phyloP scores from a whole-genome alignment of 2,329 filamentous ascomycete species.

The Clonostachys solani region DNA sequence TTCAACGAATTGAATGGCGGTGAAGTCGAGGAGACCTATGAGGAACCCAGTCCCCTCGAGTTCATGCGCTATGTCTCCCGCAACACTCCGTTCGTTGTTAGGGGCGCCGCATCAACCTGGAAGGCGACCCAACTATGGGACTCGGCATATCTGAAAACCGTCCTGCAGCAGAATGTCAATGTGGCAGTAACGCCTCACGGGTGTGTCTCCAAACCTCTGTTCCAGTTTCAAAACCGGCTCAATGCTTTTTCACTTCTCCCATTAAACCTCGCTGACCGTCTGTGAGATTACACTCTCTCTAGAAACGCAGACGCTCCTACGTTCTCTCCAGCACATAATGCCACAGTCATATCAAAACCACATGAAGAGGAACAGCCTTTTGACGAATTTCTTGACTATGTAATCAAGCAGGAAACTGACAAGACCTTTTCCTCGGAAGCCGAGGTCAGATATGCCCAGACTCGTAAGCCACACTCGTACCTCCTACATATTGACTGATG shows the following conservation, averaged over 20 bases:
- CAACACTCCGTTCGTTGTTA: slow-evolving; percentile 72
- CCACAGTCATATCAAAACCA: slow-evolving; percentile 64
- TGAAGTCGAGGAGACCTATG: slow-evolving; percentile 53
- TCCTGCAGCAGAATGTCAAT: slow-evolving; percentile 59
- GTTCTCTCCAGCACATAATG: slow-evolving; percentile 11
- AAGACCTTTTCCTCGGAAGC: slow-evolving; percentile 12
- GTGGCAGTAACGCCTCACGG: slow-evolving; percentile 75
- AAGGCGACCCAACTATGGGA: slow-evolving; percentile 60
- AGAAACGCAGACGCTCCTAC: slow-evolving; percentile 33
- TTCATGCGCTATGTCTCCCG: slow-evolving; percentile 74
- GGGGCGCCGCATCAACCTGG: slow-evolving; percentile 60
- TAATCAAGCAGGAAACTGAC: slow-evolving; percentile 52
- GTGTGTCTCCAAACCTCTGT: slow-evolving; percentile 28
- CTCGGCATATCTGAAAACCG: slow-evolving; percentile 49
- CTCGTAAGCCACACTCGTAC: slow-evolving; percentile 43
- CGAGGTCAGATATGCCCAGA: slow-evolving; percentile 70
- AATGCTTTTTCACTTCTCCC: neutral
- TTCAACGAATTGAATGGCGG: slow-evolving; percentile 70
- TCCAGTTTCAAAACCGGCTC: neutral
- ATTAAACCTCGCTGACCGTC: neutral
- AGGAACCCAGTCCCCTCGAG: slow-evolving; percentile 69
- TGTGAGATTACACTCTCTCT: neutral
- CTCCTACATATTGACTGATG: neutral
- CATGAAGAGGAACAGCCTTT: slow-evolving; percentile 64
- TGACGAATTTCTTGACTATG: slow-evolving; percentile 53